Evolutionary conservation across 495 filamentous ascomycete species (phyloP).

Genomic region (Choiromyces venosus): DNA sequence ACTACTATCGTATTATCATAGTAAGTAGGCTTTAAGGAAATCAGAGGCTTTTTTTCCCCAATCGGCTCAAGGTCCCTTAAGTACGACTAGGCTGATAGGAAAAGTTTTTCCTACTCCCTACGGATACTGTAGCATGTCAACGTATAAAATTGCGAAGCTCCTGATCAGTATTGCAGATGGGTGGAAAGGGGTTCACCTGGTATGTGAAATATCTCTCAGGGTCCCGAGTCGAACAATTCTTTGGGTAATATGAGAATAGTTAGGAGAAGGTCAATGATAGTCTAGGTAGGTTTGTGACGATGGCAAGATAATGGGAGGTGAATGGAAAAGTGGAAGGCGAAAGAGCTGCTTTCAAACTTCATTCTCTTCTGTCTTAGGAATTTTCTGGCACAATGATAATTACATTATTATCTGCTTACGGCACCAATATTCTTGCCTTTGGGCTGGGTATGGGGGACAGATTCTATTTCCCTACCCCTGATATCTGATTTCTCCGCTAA

Average conservation of each 20-base stretch:
- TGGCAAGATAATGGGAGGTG: not conserved
- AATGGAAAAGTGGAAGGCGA: not conserved
- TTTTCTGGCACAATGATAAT: not conserved
- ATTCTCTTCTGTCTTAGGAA: not conserved
- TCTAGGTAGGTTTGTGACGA: not conserved
- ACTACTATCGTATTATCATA: not conserved
- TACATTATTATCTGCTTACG: not conserved
- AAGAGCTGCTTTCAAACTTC: not conserved
- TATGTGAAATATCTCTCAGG: not conserved
- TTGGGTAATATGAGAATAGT: not conserved
- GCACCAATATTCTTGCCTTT: not conserved
- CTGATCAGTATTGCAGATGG: no score
- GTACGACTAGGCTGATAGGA: not conserved
- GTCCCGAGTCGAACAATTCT: not conserved
- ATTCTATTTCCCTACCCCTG: not conserved
- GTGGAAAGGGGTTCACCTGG: not conserved
- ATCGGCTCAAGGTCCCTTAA: not conserved
- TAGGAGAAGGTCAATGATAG: not conserved
- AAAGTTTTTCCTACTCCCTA: not conserved
- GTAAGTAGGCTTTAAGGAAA: not conserved
- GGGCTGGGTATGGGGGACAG: not conserved
- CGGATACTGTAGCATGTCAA: not conserved
- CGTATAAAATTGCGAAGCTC: not conserved
- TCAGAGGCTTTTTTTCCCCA: not conserved
- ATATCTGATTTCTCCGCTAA: not conserved